Base-by-base conservation (phyloP, 2,329 filamentous ascomycete species). In the Onygenales sp. region DNA sequence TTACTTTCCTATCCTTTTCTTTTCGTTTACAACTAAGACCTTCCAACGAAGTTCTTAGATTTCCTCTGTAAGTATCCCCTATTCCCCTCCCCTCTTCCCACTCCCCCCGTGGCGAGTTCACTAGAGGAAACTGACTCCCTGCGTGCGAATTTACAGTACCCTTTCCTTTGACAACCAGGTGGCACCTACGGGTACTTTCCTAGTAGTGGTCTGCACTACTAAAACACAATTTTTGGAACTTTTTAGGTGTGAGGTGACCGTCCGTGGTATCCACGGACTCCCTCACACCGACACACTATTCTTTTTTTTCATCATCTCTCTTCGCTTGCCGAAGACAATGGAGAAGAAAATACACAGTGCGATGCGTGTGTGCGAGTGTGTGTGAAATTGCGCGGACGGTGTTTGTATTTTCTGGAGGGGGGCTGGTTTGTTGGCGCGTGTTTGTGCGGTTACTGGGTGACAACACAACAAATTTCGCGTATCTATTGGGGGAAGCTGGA, bases 271-370 rank as follows among this genome's bases (percentile, higher is more conserved):
- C 31, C 21, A 38, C 42, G 27, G 27, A 47, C 32, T 38, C 31
- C 21, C 21, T 48, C 14, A 32, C 13, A 31, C 42, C 36, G 36
- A 53, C 43, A 53, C 33, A 11, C 32, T 27, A 14, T 43, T 39
- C 47, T 50, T 57, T 54, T 56, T 57, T 57, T 54, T 54, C 55
- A 57, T 55, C 52, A 57, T 54, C 39, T 51, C 52, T 43, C 43
- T 50, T 54, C 32, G 49, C 55, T 54, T 44, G 55, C 31, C 44
- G 55, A 54, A 43, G 52, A 43, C 49, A 44, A 41, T 57, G 55
- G 45, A 51, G 55, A 54, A 57, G 52, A 52, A 55, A 56, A 41
- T 27, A 27, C 21, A 27, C 21, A 27, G 21, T 27, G 21, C 1
- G 21, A 27, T 27, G 21, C 21, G 21, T 27, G 21, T 31, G 42